These are phyloP conservation scores for Cucumis cinereus DNA, from an alignment of 306 rosid species.

Conservation along the genomic window DNA sequence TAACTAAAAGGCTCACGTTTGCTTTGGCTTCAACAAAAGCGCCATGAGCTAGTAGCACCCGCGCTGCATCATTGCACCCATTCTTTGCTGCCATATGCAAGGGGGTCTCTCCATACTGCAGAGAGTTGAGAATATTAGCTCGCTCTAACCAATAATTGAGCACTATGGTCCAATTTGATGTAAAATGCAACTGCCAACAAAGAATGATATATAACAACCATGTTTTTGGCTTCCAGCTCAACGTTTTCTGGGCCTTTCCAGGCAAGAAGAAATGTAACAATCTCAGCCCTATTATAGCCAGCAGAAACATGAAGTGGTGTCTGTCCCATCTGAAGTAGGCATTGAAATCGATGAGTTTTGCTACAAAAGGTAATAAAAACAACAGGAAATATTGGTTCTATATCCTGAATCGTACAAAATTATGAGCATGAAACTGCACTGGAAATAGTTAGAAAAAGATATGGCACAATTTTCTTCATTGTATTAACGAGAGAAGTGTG, in stretches of 20 bases:
- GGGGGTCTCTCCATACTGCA: constrained; percentile 93
- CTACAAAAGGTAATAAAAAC: not conserved
- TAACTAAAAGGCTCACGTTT: constrained; percentile 36
- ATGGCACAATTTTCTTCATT: not conserved
- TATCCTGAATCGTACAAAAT: not conserved
- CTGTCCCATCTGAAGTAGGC: constrained; percentile 62
- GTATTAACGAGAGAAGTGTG: not conserved
- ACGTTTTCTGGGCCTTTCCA: constrained; percentile 56
- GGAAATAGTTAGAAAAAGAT: not conserved
- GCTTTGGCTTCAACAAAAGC: constrained; percentile 89
- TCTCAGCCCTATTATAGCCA: constrained; percentile 58
- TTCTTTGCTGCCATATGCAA: constrained; percentile 94
- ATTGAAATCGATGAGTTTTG: not conserved
- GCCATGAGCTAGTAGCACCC: constrained; percentile 57
- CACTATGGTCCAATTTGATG: not conserved
- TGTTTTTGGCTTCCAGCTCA: constrained; percentile 83
- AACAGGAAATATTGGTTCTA: not conserved
- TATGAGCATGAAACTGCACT: not conserved
- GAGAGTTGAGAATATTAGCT: not conserved
- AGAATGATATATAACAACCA: constrained; percentile 33
- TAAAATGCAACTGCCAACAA: not conserved
- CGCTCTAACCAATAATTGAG: not conserved
- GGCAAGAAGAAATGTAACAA: constrained; percentile 75
- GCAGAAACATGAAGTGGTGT: constrained; percentile 90
- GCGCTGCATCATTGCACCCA: constrained; percentile 73